Conservation (phyloP, 1,139 yeast genomes). For the Hansenula sp. region DNA sequence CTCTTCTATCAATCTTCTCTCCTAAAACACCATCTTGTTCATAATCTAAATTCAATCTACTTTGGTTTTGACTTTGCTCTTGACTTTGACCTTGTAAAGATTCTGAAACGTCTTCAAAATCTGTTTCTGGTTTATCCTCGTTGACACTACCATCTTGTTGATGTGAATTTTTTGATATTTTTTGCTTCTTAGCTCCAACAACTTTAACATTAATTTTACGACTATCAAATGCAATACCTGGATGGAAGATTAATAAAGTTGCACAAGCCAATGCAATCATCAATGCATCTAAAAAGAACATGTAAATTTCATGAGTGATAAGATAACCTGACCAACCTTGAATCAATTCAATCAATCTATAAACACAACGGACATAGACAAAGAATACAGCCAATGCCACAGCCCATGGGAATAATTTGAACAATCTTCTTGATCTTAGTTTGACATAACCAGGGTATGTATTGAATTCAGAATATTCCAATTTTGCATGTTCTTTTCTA, state of each 20-base stretch:
- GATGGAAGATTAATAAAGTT: slow-evolving; percentile 58
- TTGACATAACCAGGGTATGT: background rate
- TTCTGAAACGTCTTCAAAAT: no score
- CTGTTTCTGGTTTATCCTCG: background rate
- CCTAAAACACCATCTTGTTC: no score
- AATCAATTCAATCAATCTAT: slow-evolving; percentile 71
- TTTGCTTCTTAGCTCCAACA: background rate
- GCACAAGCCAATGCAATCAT: slow-evolving; percentile 52
- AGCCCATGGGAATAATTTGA: slow-evolving; percentile 46
- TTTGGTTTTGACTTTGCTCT: no score
- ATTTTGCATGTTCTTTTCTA: background rate
- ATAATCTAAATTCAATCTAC: no score
- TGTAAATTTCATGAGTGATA: slow-evolving; percentile 61
- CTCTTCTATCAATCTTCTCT: no score
- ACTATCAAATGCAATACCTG: slow-evolving; percentile 51
- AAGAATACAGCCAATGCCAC: slow-evolving; percentile 49
- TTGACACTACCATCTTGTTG: background rate
- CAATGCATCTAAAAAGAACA: slow-evolving; percentile 70
- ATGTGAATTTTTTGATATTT: background rate
- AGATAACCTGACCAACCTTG: slow-evolving; percentile 75
- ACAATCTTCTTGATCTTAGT: slow-evolving; percentile 13
- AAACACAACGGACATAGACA: slow-evolving; percentile 67
- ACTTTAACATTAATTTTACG: slow-evolving; percentile 19
- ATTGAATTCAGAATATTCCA: background rate
- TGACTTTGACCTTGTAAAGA: no score